These are phyloP conservation scores for Gossypium arboreum DNA, from an alignment of 345 rosid genomes.

Conservation along the genomic window DNA sequence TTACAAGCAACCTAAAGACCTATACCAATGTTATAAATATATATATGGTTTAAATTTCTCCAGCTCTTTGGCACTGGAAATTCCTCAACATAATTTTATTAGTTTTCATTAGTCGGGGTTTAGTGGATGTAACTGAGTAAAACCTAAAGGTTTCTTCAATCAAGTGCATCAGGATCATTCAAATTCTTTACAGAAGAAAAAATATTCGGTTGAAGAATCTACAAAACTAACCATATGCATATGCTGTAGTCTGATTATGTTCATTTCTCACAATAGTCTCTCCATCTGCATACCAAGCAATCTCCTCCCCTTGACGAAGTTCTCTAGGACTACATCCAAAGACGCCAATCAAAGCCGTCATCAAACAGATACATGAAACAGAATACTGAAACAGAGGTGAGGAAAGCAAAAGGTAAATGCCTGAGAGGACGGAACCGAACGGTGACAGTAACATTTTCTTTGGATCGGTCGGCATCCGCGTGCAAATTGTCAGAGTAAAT, in stretches of 20 bases:
- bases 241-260: conserved; percentile 78
- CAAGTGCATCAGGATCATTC: background rate
- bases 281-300: conserved; percentile 99
- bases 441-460: conserved; percentile 89
- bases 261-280: conserved; percentile 88
- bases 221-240: conserved; percentile 79
- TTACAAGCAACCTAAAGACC: background rate
- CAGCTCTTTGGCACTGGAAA: background rate
- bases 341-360: conserved; percentile 20
- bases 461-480: conserved; percentile 47
- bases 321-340: conserved; percentile 71
- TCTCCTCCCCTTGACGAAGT: conserved; percentile 96
- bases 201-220: background rate
- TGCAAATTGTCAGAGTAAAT: conserved; percentile 51
- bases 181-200: no score
- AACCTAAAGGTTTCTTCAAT: background rate
- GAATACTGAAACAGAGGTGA: background rate
- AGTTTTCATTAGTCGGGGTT: background rate
- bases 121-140: background rate
- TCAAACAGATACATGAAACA: conserved; percentile 12
- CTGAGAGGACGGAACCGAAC: conserved; percentile 97
- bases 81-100: background rate
- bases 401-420: conserved; percentile 26
- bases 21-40: background rate
- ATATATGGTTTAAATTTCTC: background rate